These are phyloP conservation scores for Coriolopsis trogii DNA, from an alignment of 1,284 basidiomycete species.

Conservation along the genomic window DNA sequence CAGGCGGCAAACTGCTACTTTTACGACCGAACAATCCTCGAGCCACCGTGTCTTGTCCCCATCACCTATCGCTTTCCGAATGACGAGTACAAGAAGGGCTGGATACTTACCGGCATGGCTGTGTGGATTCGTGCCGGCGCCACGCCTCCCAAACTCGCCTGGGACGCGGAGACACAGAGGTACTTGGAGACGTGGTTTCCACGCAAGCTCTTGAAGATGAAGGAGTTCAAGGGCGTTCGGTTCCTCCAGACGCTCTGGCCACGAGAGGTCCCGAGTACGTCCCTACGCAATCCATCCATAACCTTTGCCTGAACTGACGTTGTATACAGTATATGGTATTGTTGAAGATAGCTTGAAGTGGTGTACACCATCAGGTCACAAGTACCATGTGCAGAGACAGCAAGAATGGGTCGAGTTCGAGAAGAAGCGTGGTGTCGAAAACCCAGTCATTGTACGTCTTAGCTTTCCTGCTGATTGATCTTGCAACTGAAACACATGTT, in stretches of 20 bases:
- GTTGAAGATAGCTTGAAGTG: too few species aligned
- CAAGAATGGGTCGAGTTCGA: too few species aligned
- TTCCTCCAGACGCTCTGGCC: background rate
- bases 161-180: background rate
- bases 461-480: too few species aligned
- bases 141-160: background rate
- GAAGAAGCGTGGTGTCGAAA: too few species aligned
- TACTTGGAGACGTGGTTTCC: background rate
- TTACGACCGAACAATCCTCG: background rate
- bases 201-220: background rate
- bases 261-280: background rate
- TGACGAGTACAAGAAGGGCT: background rate
- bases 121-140: background rate
- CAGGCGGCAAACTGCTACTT: background rate
- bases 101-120: background rate
- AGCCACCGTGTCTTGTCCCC: background rate
- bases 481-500: too few species aligned
- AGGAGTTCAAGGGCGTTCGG: background rate
- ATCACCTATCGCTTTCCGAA: background rate
- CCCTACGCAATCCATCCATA: too few species aligned
- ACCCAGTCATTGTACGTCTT: too few species aligned
- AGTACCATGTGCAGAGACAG: too few species aligned
- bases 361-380: too few species aligned
- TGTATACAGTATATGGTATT: too few species aligned
- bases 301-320: too few species aligned